Evolutionary conservation across 2,329 filamentous ascomycete genomes (phyloP), one percentile per base, ranked within the genome.

Genomic region (Neopestalotiopsis clavispora): DNA sequence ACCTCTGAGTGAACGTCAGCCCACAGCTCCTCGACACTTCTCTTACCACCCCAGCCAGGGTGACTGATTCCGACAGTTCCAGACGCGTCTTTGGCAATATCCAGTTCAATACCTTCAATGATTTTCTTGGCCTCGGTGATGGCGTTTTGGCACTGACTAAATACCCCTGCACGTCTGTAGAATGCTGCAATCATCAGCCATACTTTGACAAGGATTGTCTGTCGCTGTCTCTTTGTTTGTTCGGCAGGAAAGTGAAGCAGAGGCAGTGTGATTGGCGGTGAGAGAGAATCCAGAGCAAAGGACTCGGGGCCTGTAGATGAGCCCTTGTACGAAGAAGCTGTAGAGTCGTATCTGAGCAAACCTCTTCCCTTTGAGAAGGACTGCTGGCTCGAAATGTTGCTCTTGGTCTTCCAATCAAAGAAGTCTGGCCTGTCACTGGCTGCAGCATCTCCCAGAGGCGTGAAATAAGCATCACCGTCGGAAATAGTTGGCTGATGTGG

Each of bases 111-210:
- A 0, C 82, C 83, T 72, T 91, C 86, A 1, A 94, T 90, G 45
- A 97, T 86, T 76, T 92, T 93, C 69, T 90, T 86, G 1, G 95
- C 96, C 83, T 98, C 96, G 12, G 90, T 86, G 34, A 95, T 89
- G 6, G 95, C 94, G 66, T 91, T 93, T 73, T 89, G 89, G 13
- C 93, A 90, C 78, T 98, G 95, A 23, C 95, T 91, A 67, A 90
- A 89, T 83, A 97, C 90, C 9, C 88, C 88, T 7, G 95, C 94
- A 66, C 94, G 89, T 34, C 94, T 89, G 77, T 98, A 99, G 72
- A 98, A 91, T 0, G 92, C 92, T 2, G 94, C 92, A 70, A 98
- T 94, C 77, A 96, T 92, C 9, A 98, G 85, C 96, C 96, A 99
- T 40, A 98, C 90, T 72, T 91, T 92, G 23, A 94, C 84, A 17